phyloP scores from a whole-genome alignment of 2,329 filamentous ascomycete species.

The Trichoderma hamatum region DNA sequence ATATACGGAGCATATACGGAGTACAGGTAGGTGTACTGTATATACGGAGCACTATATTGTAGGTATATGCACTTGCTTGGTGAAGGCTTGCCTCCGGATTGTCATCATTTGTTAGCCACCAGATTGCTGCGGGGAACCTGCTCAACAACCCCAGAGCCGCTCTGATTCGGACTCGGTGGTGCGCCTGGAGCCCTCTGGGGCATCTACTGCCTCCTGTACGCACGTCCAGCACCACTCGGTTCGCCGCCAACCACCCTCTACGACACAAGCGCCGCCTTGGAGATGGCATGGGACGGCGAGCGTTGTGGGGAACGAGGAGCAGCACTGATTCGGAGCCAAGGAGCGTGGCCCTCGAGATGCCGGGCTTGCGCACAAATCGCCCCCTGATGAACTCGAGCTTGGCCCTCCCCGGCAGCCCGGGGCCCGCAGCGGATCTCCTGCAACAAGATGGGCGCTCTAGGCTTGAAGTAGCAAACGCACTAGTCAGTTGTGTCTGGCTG shows the following conservation, averaged over 20 bases:
- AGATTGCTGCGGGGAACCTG: constrained; percentile 13
- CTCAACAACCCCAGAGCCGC: constrained; percentile 8
- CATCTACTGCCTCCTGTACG: neutral
- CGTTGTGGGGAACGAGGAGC: neutral
- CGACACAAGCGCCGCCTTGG: neutral
- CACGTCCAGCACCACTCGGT: neutral
- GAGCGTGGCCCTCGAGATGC: neutral
- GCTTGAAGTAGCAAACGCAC: constrained; percentile 1
- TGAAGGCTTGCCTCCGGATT: neutral
- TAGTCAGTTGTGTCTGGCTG: constrained; percentile 2
- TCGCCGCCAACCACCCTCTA: neutral
- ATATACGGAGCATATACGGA: neutral
- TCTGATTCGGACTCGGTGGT: constrained; percentile 11
- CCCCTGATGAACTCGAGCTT: constrained; percentile 12
- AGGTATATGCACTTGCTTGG: neutral
- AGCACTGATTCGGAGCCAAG: neutral
- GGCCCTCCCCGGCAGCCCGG: constrained; percentile 20
- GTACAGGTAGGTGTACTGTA: neutral
- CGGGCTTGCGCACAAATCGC: constrained; percentile 17
- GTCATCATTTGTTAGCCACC: constrained; percentile 34
- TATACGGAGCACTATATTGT: no score
- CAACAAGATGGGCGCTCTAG: constrained; percentile 18
- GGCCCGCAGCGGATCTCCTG: constrained; percentile 23
- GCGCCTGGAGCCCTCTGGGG: neutral
- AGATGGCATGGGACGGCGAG: neutral